Conservation (phyloP, 352 stramenopile species). For the Elongisporangium prolatum region DNA sequence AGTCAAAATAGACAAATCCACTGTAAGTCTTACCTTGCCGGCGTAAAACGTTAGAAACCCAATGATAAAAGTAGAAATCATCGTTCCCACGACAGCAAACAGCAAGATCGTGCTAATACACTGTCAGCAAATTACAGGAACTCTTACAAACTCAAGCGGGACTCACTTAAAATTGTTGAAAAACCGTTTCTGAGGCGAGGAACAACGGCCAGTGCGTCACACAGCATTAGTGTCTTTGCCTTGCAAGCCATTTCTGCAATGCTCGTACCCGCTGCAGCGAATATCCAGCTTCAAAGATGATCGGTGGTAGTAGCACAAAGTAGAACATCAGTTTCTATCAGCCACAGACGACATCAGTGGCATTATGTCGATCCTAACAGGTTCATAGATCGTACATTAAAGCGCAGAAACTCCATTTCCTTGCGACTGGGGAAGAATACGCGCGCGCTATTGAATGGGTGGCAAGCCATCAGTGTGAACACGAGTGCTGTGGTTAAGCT, state of each 20-base stretch:
- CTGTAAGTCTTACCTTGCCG: slow-evolving; percentile 34
- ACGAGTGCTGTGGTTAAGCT: neutral
- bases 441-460: slow-evolving; percentile 36
- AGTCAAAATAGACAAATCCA: neutral
- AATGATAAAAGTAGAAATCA: slow-evolving; percentile 96
- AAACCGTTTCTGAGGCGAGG: slow-evolving; percentile 77
- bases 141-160: too few relatives aligned
- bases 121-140: too few relatives aligned
- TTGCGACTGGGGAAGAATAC: slow-evolving; percentile 82
- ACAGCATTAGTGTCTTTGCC: neutral
- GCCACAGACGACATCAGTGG: neutral
- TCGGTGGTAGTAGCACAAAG: slow-evolving; percentile 95
- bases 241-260: neutral
- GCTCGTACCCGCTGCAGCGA: slow-evolving; percentile 70
- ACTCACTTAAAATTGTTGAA: slow-evolving; percentile 93
- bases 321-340: slow-evolving; percentile 92
- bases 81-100: slow-evolving; percentile 93
- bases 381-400: slow-evolving; percentile 51
- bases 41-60: slow-evolving; percentile 91
- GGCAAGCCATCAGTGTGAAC: neutral
- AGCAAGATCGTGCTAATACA: slow-evolving; percentile 86
- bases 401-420: slow-evolving; percentile 88
- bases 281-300: slow-evolving; percentile 98
- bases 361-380: neutral
- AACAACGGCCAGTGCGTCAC: neutral